These are phyloP conservation scores for Hortiboletus flavorubellus DNA, from an alignment of 768 basidiomycete genomes.

Conservation along the genomic window DNA sequence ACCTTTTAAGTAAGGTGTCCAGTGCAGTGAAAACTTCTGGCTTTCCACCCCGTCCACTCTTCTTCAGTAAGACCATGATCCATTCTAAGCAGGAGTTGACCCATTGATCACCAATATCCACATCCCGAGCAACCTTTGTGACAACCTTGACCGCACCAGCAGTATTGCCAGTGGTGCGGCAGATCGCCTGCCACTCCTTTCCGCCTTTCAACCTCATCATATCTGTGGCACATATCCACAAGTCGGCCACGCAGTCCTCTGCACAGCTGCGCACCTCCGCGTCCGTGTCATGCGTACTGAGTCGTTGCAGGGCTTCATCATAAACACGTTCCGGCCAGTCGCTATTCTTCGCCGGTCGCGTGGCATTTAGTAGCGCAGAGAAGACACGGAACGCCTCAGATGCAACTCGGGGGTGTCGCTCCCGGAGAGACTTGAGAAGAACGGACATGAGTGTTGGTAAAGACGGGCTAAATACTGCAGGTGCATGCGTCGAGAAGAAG, in stretches of 20 bases:
- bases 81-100: constrained; percentile 77
- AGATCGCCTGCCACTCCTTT: constrained; percentile 80
- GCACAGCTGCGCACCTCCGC: constrained; percentile 84
- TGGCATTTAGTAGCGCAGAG: constrained; percentile 73
- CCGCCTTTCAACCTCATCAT: constrained; percentile 57
- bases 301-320: constrained; percentile 62
- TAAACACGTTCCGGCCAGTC: constrained; percentile 77
- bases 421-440: constrained; percentile 68
- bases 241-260: constrained; percentile 77
- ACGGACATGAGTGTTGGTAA: constrained; percentile 70
- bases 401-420: constrained; percentile 86
- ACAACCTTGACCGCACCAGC: constrained; percentile 80
- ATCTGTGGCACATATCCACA: constrained; percentile 86
- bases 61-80: constrained; percentile 69
- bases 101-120: constrained; percentile 72
- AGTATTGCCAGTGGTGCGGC: constrained; percentile 64
- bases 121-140: constrained; percentile 75
- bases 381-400: constrained; percentile 88
- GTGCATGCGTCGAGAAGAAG: constrained; percentile 69
- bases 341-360: constrained; percentile 61
- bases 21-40: constrained; percentile 76
- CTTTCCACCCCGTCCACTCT: constrained; percentile 76
- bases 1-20: constrained; percentile 69
- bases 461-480: constrained; percentile 53
- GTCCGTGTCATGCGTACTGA: constrained; percentile 83